Evolutionary conservation across 306 rosid species (phyloP), one percentile per base, ranked within the genome.

Genomic region (Senna siamea): DNA sequence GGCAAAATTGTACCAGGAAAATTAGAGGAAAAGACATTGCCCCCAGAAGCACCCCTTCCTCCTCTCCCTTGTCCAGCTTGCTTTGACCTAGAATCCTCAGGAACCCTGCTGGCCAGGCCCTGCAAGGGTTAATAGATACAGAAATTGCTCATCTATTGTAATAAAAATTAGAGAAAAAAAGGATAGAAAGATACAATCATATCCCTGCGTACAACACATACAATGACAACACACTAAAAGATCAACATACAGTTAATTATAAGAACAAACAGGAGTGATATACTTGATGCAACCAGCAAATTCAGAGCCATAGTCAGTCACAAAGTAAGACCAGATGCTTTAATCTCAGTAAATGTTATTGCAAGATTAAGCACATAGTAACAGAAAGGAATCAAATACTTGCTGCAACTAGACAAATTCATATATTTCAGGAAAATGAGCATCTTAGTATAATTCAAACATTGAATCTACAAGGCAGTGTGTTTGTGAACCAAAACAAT

Each of bases 41-140:
- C 84, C 50, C 94, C 92, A 23, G 84, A 89, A 51, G 85, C 78
- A 80, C 87, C 90, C 77, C 90, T 80, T 73, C 73, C 77, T 32
- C 81, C 78, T 78, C 87, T 85, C 83, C 90, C 88, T 34, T 80
- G 86, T 32, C 76, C 68, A 10, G 81, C 85, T 51, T 76, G 83
- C 70, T 74, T 62, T 34, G 68, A 22, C 83, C 84, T 81, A 43
- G 76, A 76, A 69, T 83, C 93, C 32, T 88, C 93, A 55, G 78
- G 66, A 65, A 72, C 72, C 81, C 75, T 74, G 66, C 70, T 76
- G 44, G 79, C 76, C 38, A 74, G 68, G 40, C 69, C 88, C 97
- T 91, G 83, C 60, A 85, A 72, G 64, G 66, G 22, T 48, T 51
- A 77, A 80, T 11, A 44, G 41, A 53, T 26, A 26, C 35, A 37